These are phyloP conservation scores for Colletotrichum incanum DNA, from an alignment of 2,329 filamentous ascomycete genomes.

Conservation along the genomic window DNA sequence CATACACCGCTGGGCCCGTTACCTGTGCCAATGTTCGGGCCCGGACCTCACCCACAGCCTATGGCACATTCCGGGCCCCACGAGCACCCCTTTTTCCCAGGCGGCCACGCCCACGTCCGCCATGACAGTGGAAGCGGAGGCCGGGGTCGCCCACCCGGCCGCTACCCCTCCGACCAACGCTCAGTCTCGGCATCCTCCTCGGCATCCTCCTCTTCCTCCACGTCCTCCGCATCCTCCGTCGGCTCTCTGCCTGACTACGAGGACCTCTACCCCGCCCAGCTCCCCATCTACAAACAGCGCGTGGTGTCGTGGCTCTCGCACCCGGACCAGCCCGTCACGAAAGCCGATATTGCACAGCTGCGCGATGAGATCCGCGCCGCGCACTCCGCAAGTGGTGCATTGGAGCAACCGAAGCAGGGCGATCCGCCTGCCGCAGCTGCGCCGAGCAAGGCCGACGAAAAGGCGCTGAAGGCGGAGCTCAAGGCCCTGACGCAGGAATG, in stretches of 20 bases:
- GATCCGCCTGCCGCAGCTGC: not conserved
- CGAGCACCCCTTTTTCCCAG: constrained; percentile 37
- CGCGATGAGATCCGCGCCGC: constrained; percentile 23
- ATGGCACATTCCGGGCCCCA: constrained; percentile 22
- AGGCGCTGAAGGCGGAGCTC: constrained; percentile 60
- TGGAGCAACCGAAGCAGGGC: constrained; percentile 1
- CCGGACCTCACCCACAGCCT: constrained; percentile 7
- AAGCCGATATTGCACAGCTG: constrained; percentile 55
- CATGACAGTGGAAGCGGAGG: constrained; percentile 33
- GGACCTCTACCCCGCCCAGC: constrained; percentile 63
- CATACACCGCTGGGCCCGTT: not conserved
- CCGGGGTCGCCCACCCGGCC: constrained; percentile 43
- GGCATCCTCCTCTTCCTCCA: constrained; percentile 54
- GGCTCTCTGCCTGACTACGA: constrained; percentile 70
- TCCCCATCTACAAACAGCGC: constrained; percentile 61
- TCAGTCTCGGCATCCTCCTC: constrained; percentile 57
- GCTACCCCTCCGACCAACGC: constrained; percentile 40
- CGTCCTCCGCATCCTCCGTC: constrained; percentile 57
- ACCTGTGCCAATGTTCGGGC: constrained; percentile 14
- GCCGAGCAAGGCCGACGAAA: constrained; percentile 50
- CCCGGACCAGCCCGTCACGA: constrained; percentile 66
- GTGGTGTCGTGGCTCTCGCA: constrained; percentile 66
- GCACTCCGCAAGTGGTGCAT: constrained; percentile 4
- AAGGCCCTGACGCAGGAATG: constrained; percentile 62
- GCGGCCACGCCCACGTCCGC: constrained; percentile 26